Conservation (phyloP, 2,329 filamentous ascomycete species). For the Fusarium nanum region DNA sequence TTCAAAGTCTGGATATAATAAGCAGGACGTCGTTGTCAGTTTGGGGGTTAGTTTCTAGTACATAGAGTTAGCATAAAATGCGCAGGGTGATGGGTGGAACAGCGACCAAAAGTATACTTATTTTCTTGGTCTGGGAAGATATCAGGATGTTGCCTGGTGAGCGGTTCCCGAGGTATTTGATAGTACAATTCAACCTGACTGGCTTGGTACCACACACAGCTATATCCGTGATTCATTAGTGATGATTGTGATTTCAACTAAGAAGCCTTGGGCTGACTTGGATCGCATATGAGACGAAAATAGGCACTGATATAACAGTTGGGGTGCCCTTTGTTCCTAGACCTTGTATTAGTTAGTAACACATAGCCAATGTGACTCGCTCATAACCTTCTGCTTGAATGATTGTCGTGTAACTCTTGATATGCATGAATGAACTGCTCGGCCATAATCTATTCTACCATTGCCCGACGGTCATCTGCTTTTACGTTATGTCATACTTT, state of each 20-base stretch:
- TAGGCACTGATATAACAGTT: neutral
- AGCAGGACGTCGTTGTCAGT: slow-evolving; percentile 34
- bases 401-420: neutral
- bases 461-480: too few species aligned
- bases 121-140: slow-evolving; percentile 23
- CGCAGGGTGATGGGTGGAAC: slow-evolving; percentile 7
- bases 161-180: slow-evolving; percentile 17
- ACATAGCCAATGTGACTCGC: neutral
- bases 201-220: slow-evolving; percentile 2
- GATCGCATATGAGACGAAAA: neutral
- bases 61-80: slow-evolving; percentile 39
- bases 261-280: neutral
- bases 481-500: too few species aligned
- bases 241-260: neutral
- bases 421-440: neutral
- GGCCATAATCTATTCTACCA: too few species aligned
- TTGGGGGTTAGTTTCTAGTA: slow-evolving; percentile 36
- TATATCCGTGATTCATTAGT: neutral
- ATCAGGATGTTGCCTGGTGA: slow-evolving; percentile 14
- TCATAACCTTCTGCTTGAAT: neutral
- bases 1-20: slow-evolving; percentile 43
- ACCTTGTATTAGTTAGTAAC: neutral
- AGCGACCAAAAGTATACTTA: slow-evolving; percentile 35
- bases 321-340: neutral
- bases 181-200: slow-evolving; percentile 26